These are phyloP conservation scores for Phylloporus sp. DNA, from an alignment of 1,284 basidiomycete genomes.

Conservation along the genomic window DNA sequence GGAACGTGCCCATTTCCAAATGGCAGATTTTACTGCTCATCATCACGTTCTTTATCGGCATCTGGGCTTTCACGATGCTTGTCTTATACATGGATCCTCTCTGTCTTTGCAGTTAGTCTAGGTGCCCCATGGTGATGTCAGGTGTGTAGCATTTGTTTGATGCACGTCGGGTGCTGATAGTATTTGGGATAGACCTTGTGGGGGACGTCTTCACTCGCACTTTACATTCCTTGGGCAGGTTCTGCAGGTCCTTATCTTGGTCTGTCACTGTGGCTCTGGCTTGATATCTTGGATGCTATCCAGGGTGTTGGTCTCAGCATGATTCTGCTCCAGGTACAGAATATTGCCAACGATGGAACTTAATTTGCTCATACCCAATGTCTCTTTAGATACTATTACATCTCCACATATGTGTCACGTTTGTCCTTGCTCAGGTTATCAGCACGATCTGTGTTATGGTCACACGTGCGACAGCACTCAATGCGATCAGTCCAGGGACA, in stretches of 20 bases:
- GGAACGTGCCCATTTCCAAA: constrained; percentile 81
- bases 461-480: constrained; percentile 84
- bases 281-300: constrained; percentile 89
- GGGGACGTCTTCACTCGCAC: constrained; percentile 85
- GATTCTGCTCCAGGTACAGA: constrained; percentile 81
- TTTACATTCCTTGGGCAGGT: constrained; percentile 93
- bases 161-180: constrained; percentile 12
- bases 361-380: not conserved
- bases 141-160: constrained; percentile 40
- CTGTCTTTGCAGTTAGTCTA: constrained; percentile 91
- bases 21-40: constrained; percentile 85
- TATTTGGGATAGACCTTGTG: constrained; percentile 65
- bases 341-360: not conserved
- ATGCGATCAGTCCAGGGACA: constrained; percentile 79
- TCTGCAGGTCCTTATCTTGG: constrained; percentile 83
- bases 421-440: constrained; percentile 86
- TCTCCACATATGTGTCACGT: constrained; percentile 89
- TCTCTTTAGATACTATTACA: constrained; percentile 76
- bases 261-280: constrained; percentile 89
- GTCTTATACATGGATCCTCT: constrained; percentile 91
- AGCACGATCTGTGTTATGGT: constrained; percentile 85
- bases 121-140: constrained; percentile 94
- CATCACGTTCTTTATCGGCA: constrained; percentile 80
- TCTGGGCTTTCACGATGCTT: constrained; percentile 79
- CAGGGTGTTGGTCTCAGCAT: constrained; percentile 94